Evolutionary conservation across 2,329 filamentous ascomycete genomes (phyloP), one percentile per base, ranked within the genome.

Genomic region (Periconia sp.): DNA sequence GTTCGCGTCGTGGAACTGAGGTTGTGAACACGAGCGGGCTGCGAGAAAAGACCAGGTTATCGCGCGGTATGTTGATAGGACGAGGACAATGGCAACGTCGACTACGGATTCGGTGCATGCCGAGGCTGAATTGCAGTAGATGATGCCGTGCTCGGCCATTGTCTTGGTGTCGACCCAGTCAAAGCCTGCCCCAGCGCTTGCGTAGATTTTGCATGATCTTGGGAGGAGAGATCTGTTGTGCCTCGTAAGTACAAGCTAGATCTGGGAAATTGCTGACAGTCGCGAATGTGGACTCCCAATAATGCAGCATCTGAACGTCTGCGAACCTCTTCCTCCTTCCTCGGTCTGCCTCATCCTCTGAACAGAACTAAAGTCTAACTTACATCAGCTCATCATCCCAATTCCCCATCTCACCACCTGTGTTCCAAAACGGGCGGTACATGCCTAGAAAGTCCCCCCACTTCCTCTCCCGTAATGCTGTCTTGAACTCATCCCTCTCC

Each of bases 91-190:
- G 13, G 85, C 82, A 48, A 87, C 82, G 65, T 90, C 87, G 36
- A 86, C 86, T 1, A 89, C 86, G 4, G 86, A 82, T 58, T 90
- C 87, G 5, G 84, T 84, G 24, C 85, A 85, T 0, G 86, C 85
- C 2, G 83, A 78, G 2, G 85, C 86, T 3, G 83, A 80, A 69
- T 90, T 89, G 74, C 86, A 89, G 70, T 89, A 90, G 37, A 86
- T 70, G 49, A 88, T 80, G 25, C 83, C 85, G 60, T 77, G 76
- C 48, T 81, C 73, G 1, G 81, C 86, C 40, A 90, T 63, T 1
- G 80, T 65, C 57, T 81, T 74, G 18, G 80, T 79, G 63, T 86
- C 78, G 4, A 79, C 81, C 81, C 82, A 84, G 62, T 86, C 81
- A 63, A 82, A 85, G 2, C 83, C 81, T 11, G 82, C 82, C 3